These are phyloP conservation scores for Stenogyne calaminthoides DNA, from an alignment of 305 asterid genomes.

Conservation along the genomic window DNA sequence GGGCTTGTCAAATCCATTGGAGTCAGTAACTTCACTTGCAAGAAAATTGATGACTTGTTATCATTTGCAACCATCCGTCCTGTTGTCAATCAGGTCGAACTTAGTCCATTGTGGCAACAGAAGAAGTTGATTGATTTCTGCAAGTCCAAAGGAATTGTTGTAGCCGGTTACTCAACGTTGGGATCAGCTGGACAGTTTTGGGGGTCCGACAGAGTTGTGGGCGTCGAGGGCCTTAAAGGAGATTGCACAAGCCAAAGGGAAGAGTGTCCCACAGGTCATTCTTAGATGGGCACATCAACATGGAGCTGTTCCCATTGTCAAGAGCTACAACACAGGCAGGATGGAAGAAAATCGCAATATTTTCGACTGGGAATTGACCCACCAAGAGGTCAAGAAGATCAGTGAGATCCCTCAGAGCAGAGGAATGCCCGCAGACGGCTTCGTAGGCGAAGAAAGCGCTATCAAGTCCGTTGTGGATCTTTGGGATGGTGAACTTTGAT, in stretches of 20 bases:
- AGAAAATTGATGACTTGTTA: slow-evolving; percentile 49
- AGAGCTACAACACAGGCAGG: not conserved
- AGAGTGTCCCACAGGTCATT: slow-evolving; percentile 42
- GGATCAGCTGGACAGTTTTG: slow-evolving; percentile 63
- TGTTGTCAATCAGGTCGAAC: slow-evolving; percentile 79
- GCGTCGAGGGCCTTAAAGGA: slow-evolving; percentile 47
- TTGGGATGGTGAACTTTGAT: not conserved
- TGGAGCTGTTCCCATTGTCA: not conserved
- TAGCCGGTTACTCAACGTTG: slow-evolving; percentile 54
- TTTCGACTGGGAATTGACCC: not conserved
- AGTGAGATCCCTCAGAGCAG: not conserved
- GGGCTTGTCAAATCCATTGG: slow-evolving; percentile 71
- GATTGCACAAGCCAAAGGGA: slow-evolving; percentile 55
- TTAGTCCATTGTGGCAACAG: slow-evolving; percentile 83
- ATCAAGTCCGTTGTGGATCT: not conserved
- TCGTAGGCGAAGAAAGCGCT: not conserved
- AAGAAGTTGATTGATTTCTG: slow-evolving; percentile 65
- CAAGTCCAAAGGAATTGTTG: slow-evolving; percentile 48
- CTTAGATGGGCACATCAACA: not conserved
- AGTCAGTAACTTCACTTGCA: slow-evolving; percentile 65
- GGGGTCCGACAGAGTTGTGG: slow-evolving; percentile 63
- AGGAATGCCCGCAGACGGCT: not conserved
- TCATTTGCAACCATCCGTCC: slow-evolving; percentile 53
- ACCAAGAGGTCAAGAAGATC: not conserved
- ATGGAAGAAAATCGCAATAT: not conserved